Percentiles rank a stretch among this genome's conserved stretches.
Conservation (phyloP, 2,329 filamentous ascomycete genomes). For the Ampelomyces quisqualis region DNA sequence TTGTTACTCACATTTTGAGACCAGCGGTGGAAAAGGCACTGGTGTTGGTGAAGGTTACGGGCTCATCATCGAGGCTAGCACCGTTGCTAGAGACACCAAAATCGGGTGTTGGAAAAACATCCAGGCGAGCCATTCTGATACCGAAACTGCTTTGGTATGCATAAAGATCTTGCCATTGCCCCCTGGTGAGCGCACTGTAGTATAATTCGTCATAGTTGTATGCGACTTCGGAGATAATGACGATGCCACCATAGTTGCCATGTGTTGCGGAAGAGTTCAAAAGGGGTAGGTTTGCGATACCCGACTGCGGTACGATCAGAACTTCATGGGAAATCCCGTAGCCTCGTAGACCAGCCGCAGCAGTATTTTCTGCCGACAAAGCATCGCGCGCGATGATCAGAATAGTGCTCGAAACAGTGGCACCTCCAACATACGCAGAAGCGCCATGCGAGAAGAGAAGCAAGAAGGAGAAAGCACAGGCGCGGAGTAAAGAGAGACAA, state of each 20-base stretch:
- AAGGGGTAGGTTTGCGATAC: constrained; percentile 51
- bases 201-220: constrained; percentile 55
- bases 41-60: constrained; percentile 56
- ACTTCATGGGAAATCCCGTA: constrained; percentile 63
- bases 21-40: constrained; percentile 58
- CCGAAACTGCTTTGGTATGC: constrained; percentile 60
- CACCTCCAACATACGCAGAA: constrained; percentile 26
- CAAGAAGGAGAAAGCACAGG: constrained; percentile 26
- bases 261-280: constrained; percentile 52
- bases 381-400: constrained; percentile 59
- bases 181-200: constrained; percentile 56
- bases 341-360: constrained; percentile 57
- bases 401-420: constrained; percentile 49
- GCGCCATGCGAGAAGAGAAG: constrained; percentile 19
- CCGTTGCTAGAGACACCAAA: constrained; percentile 48
- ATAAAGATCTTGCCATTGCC: constrained; percentile 59
- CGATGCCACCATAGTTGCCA: constrained; percentile 62
- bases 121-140: constrained; percentile 61
- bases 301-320: constrained; percentile 56
- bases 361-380: constrained; percentile 52
- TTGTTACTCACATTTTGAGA: constrained; percentile 47
- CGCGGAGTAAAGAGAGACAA: constrained; percentile 25
- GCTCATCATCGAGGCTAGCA: constrained; percentile 37
- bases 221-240: constrained; percentile 56
- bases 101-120: constrained; percentile 56